These are phyloP conservation scores for Mortierella sp. DNA, from an alignment of 371 early-diverging fungal species.

Conservation along the genomic window DNA sequence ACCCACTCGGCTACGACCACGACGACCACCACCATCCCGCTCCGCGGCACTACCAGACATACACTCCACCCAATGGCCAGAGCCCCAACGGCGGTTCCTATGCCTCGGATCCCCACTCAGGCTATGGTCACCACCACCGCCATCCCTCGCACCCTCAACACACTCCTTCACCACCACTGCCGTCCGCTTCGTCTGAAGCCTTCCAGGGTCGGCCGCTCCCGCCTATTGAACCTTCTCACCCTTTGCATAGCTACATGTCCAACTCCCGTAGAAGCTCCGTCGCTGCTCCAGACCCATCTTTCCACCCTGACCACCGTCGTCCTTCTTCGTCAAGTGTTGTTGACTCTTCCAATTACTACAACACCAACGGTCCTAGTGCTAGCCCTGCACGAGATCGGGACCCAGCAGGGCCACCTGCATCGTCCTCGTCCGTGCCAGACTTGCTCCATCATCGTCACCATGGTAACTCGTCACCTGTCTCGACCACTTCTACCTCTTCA, in stretches of 20 bases:
- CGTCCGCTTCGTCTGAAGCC: conserved; percentile 26
- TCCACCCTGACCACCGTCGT: conserved; percentile 16
- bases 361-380: not conserved
- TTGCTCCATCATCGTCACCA: conserved; percentile 12
- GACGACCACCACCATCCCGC: not conserved
- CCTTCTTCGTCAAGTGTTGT: conserved; percentile 13
- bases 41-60: not conserved
- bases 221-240: conserved; percentile 50
- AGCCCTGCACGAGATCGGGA: conserved; percentile 1
- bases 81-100: too few species aligned
- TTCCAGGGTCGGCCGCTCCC: conserved; percentile 44
- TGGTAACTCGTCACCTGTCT: conserved; percentile 14
- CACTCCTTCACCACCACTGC: conserved; percentile 29
- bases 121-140: not conserved
- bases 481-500: conserved; percentile 1
- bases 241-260: conserved; percentile 44
- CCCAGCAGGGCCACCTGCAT: not conserved
- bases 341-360: conserved; percentile 8
- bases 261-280: conserved; percentile 45
- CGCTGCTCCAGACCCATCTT: conserved; percentile 21
- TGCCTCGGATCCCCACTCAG: too few species aligned
- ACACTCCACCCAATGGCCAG: conserved; percentile 8
- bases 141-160: conserved; percentile 11
- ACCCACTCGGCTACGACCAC: not conserved
- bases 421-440: too few species aligned